These are phyloP conservation scores for Boletus barrowsii DNA, from an alignment of 768 basidiomycete genomes.

Conservation along the genomic window DNA sequence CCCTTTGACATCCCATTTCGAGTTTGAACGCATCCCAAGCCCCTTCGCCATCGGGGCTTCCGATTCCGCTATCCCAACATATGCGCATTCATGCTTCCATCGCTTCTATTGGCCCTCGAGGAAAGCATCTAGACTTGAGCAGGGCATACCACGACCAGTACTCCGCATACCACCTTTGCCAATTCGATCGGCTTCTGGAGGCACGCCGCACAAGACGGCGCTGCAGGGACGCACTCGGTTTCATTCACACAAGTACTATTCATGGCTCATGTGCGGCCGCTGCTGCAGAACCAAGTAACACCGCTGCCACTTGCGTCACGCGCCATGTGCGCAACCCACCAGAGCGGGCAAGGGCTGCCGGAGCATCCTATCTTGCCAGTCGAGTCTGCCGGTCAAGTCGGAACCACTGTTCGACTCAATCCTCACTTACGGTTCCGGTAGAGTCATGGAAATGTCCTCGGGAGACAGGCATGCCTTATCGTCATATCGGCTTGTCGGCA, in stretches of 20 bases:
- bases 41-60: slow-evolving; percentile 28
- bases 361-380: background rate
- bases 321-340: background rate
- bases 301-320: slow-evolving; percentile 8
- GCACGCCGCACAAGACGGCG: slow-evolving; percentile 9
- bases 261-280: background rate
- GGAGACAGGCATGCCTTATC: background rate
- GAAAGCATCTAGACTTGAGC: slow-evolving; percentile 10
- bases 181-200: slow-evolving; percentile 11
- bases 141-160: background rate
- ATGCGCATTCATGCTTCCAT: slow-evolving; percentile 3
- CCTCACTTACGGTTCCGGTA: slow-evolving; percentile 11
- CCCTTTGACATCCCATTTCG: slow-evolving; percentile 18
- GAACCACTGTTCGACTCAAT: slow-evolving; percentile 7
- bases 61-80: slow-evolving; percentile 25
- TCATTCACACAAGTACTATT: slow-evolving; percentile 6
- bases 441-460: background rate
- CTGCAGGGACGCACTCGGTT: background rate
- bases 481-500: slow-evolving; percentile 11
- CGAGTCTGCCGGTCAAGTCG: slow-evolving; percentile 3
- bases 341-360: slow-evolving; percentile 6
- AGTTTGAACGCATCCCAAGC: slow-evolving; percentile 19
- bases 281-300: background rate
- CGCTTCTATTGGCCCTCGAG: slow-evolving; percentile 25
- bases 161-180: slow-evolving; percentile 5